Base-by-base conservation (phyloP, 2,329 filamentous ascomycete species). In the Aspergillus ustus region DNA sequence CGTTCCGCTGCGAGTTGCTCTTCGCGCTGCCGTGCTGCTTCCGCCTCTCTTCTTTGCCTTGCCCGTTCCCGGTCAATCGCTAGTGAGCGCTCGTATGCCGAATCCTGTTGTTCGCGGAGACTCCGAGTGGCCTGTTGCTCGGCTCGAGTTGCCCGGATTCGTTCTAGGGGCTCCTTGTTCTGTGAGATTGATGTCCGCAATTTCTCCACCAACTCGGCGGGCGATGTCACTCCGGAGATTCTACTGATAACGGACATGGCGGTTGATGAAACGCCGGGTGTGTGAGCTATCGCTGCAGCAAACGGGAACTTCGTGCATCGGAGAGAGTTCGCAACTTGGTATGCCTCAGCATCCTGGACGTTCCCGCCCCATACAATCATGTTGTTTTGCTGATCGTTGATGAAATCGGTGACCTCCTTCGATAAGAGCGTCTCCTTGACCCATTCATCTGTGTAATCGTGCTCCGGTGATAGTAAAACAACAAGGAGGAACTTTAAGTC, bases 301-400 rank as follows among this genome's bases (percentile, higher is more conserved):
- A 96, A 98, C 9, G 95, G 95, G 71, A 95, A 97, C 73, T 96
- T 96, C 62, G 92, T 96, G 76, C 91, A 95, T 68, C 89, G 89
- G 65, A 98, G 87, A 50, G 93, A 92, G 13, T 87, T 85, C n/a
- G 93, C 88, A 45, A 97, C 92, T 75, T 97, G 93, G 76, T 96
- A 98, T 5, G 94, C 92, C 79, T 99, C 95, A 3, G 92, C 90
- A 74, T 99, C 95, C 65, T 93, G 87, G 0, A 98, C 90, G 68
- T 93, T 97, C 51, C 95, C 95, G 45, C 90, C 92, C 95, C 95
- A 99, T 2, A 99, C 78, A 40, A 98, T 82, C 31, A 97, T 86
- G 72, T 94, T 91, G 76, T 93, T 93, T 37, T 83, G 78, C 0
- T 91, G 86, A 62, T 94, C 86, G 66, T 87, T 89, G 68, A 98